Percentiles rank a stretch among this genome's conserved stretches.
Evolutionary conservation across 352 stramenopile species (phyloP).

Genomic region (Ochromonadaceae sp.): DNA sequence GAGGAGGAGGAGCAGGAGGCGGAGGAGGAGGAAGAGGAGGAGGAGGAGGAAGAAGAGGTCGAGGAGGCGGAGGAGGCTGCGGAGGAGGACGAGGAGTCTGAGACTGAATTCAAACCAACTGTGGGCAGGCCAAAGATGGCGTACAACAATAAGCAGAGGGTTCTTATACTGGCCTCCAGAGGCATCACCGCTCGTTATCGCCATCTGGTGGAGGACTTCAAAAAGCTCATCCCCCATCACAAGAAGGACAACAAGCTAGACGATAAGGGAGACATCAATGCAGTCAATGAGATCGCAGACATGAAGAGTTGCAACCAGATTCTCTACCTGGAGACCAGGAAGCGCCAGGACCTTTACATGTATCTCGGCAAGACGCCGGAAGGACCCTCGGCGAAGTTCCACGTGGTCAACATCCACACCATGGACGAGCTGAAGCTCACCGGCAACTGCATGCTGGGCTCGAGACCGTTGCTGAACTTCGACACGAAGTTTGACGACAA

Average conservation of each 20-base stretch:
- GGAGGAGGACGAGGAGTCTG: neutral
- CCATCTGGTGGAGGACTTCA: constrained; percentile 94
- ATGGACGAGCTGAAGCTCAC: constrained; percentile 99
- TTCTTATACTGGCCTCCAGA: constrained; percentile 73
- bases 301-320: constrained; percentile 90
- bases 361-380: constrained; percentile 86
- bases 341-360: constrained; percentile 95
- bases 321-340: constrained; percentile 89
- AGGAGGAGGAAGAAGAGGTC: too few relatives aligned
- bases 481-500: constrained; percentile 72
- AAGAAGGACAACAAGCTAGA: constrained; percentile 99
- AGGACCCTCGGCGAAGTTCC: constrained; percentile 90
- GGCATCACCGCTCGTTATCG: constrained; percentile 76
- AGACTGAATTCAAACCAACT: neutral
- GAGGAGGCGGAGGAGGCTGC: too few relatives aligned
- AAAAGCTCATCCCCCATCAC: constrained; percentile 90
- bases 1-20: too few relatives aligned
- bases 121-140: constrained; percentile 17
- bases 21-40: too few relatives aligned
- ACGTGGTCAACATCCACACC: constrained; percentile 97
- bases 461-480: constrained; percentile 91
- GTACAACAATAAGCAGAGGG: constrained; percentile 77
- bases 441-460: constrained; percentile 90
- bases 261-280: constrained; percentile 43
- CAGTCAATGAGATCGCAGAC: constrained; percentile 94